phyloP scores from a whole-genome alignment of 2,329 filamentous ascomycete species.

The Cladosporium oxysporum region DNA sequence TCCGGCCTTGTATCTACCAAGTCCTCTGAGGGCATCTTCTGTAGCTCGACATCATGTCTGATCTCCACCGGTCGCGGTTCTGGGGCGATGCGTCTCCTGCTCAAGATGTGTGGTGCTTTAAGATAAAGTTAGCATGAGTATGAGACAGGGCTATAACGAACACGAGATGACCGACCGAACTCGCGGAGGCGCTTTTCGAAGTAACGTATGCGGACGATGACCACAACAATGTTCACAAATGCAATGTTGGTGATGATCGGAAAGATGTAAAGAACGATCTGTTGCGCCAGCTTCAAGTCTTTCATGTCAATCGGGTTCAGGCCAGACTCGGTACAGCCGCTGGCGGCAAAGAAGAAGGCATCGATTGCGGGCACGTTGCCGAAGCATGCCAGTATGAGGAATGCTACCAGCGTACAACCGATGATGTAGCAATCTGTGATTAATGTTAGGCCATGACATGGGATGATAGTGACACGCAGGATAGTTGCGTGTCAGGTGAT shows the following conservation, averaged over 20 bases:
- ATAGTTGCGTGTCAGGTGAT: neutral
- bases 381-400: constrained; percentile 42
- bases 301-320: constrained; percentile 57
- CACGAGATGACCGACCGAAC: neutral
- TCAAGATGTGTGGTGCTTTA: neutral
- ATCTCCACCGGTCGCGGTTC: neutral
- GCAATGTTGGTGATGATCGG: constrained; percentile 52
- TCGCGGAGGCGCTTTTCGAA: constrained; percentile 50
- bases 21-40: neutral
- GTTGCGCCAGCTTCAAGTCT: constrained; percentile 52
- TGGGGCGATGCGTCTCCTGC: neutral
- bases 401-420: constrained; percentile 38
- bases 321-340: constrained; percentile 53
- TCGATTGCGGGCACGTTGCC: constrained; percentile 49
- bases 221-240: constrained; percentile 54
- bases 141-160: neutral
- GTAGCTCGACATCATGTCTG: neutral
- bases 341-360: constrained; percentile 54
- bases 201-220: constrained; percentile 52
- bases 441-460: neutral
- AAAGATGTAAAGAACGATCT: constrained; percentile 54
- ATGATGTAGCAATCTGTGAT: constrained; percentile 45
- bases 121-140: neutral
- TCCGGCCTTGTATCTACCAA: neutral
- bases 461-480: neutral